phyloP scores from a whole-genome alignment of 148 eudicot species.

The Rhododendron molle region DNA sequence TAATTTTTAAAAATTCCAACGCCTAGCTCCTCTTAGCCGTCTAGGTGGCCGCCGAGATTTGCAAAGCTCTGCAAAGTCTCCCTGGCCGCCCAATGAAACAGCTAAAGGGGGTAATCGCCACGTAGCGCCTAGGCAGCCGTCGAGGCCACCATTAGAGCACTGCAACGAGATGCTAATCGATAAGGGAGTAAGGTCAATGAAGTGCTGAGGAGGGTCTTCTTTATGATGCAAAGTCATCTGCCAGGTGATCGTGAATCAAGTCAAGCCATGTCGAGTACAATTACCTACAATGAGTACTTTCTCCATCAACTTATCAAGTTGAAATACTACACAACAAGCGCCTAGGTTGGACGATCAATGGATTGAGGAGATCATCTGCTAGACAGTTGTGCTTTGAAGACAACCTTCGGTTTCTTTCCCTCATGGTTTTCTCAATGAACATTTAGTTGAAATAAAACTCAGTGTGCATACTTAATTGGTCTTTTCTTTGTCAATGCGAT shows the following conservation, averaged over 20 bases:
- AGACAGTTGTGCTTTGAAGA: not conserved
- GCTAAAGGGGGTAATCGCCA: too few relatives aligned
- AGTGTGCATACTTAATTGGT: not conserved
- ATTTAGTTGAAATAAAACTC: not conserved
- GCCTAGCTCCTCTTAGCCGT: too few relatives aligned
- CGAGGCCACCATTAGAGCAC: too few relatives aligned
- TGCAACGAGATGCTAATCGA: not conserved
- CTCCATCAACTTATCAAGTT: not conserved
- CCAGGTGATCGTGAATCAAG: not conserved
- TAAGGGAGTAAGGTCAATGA: not conserved
- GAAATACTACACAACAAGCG: not conserved
- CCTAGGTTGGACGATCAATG: not conserved
- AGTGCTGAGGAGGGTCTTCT: not conserved
- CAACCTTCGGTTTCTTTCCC: not conserved
- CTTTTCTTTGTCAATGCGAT: not conserved
- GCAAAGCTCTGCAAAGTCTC: too few relatives aligned
- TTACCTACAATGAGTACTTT: not conserved
- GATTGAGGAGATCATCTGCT: not conserved
- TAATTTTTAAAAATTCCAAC: too few relatives aligned
- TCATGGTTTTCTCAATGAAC: not conserved
- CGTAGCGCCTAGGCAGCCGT: too few relatives aligned
- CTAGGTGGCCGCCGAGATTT: too few relatives aligned
- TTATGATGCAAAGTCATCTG: not conserved
- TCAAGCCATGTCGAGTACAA: not conserved
- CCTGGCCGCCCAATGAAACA: too few relatives aligned